These are phyloP conservation scores for Pythium diclinum DNA, from an alignment of 352 stramenopile genomes.

Conservation along the genomic window DNA sequence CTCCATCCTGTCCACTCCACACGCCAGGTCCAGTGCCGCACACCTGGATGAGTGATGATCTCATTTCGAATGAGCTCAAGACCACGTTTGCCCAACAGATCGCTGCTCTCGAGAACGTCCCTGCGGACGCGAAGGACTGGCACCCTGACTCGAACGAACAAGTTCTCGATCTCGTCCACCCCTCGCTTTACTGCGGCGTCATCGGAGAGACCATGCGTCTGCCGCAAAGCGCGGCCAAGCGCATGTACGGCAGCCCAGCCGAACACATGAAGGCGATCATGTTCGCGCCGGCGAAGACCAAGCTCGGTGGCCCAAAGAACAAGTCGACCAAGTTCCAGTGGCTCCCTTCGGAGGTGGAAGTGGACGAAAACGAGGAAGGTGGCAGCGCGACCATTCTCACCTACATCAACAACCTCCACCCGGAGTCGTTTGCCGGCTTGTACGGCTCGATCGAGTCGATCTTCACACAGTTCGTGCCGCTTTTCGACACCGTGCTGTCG, in stretches of 20 bases:
- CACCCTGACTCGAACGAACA: constrained; percentile 43
- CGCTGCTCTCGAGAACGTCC: constrained; percentile 31
- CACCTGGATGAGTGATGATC: constrained; percentile 36
- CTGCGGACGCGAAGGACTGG: constrained; percentile 46
- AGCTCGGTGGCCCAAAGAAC: constrained; percentile 17
- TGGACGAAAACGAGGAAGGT: constrained; percentile 22
- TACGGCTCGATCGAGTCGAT: constrained; percentile 27
- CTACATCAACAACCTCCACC: constrained; percentile 43
- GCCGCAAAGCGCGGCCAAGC: constrained; percentile 8
- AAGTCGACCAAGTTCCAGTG: constrained; percentile 36
- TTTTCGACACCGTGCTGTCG: constrained; percentile 31
- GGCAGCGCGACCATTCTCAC: constrained; percentile 16
- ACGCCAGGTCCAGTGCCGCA: constrained; percentile 27
- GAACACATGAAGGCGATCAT: constrained; percentile 39
- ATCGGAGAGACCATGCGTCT: constrained; percentile 30
- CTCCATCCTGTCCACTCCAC: constrained; percentile 7
- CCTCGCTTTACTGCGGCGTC: constrained; percentile 61
- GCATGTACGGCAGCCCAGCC: background rate
- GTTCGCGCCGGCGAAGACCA: constrained; percentile 13
- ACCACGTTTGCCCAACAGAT: constrained; percentile 30
- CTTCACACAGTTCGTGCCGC: constrained; percentile 26
- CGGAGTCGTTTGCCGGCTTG: constrained; percentile 9
- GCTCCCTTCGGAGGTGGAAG: constrained; percentile 25
- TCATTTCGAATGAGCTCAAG: constrained; percentile 22
- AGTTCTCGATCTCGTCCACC: constrained; percentile 56